Base-by-base conservation (phyloP, 1,139 yeast genomes). In the Saccharomyces pastorianus region DNA sequence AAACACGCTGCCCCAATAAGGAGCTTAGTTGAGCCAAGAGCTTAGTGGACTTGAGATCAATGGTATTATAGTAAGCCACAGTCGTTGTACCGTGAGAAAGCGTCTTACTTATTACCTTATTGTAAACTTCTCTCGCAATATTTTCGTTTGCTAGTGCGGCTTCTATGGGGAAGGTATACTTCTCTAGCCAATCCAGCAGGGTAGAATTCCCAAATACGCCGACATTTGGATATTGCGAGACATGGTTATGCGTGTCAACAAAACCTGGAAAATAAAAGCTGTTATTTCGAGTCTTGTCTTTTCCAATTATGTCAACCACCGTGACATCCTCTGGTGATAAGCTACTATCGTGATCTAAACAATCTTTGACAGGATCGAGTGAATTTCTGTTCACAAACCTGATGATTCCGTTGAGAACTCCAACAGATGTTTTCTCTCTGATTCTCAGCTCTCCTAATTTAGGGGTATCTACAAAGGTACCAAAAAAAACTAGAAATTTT, bases 171-270 rank as follows among this genome's bases (percentile, higher is more conserved):
- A 91, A 93, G 0, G 99, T 93, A 68, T 88, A 90, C 25, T 79
- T 81, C 41, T 82, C 79, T 51, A 93, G 76, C 99, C 99, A 93
- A 59, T 91, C 95, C 53, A 93, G 75, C 52, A 93, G 75, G 1
- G 96, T 95, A 1, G 88, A 76, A 58, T 85, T 88, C 49, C 96
- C 90, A 58, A 95, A 95, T 46, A 93, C 82, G 1, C 98, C 98
- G 51, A 82, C 78, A 69, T 93, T 93, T n/a, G 98, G 97, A 68
- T 83, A 93, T 71, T 93, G 99, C 4, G 98, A 86, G 0, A 98
- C 97, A 69, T 93, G 99, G 57, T 90, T 89, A 67, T 93, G 99
- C 1, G 98, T 90, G 66, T 93, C 99, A 13, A 93, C 75, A 63
- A 93, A 90, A 0, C 99, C 99, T 0, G 99, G 99, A 64, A 88